Percentiles rank a stretch among this genome's conserved stretches.
Conservation (phyloP, 768 basidiomycete species). For the Boletus rubropictus region DNA sequence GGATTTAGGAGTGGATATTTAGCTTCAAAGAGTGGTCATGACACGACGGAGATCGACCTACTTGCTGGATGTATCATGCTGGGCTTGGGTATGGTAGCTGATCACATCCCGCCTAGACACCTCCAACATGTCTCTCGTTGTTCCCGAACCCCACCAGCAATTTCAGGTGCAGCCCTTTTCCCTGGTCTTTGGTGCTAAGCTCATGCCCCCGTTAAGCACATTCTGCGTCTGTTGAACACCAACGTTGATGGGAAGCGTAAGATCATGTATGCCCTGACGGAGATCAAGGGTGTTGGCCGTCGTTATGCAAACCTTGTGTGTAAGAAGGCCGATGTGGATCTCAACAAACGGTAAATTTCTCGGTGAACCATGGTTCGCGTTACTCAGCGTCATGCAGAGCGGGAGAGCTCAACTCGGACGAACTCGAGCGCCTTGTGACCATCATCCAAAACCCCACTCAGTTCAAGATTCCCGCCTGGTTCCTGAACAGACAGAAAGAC, state of each 20-base stretch:
- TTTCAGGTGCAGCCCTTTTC: slow-evolving; percentile 63
- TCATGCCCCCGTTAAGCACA: slow-evolving; percentile 59
- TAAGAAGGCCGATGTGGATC: slow-evolving; percentile 99
- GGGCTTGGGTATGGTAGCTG: slow-evolving; percentile 14
- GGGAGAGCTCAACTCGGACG: slow-evolving; percentile 98
- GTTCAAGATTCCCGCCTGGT: slow-evolving; percentile 99
- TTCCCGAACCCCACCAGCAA: slow-evolving; percentile 91
- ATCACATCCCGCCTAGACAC: slow-evolving; percentile 8
- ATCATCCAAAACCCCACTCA: slow-evolving; percentile 99
- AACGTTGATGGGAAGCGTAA: slow-evolving; percentile 99
- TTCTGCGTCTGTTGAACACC: slow-evolving; percentile 97
- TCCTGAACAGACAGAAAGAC: slow-evolving; percentile 98
- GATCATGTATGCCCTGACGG: slow-evolving; percentile 98
- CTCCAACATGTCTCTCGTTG: slow-evolving; percentile 85
- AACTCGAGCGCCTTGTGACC: slow-evolving; percentile 96
- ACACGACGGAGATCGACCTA: not conserved
- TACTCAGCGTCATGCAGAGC: slow-evolving; percentile 50
- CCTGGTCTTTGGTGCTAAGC: not conserved
- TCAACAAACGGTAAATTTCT: slow-evolving; percentile 88
- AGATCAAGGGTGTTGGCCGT: slow-evolving; percentile 99
- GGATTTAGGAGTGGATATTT: not conserved
- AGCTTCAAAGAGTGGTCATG: not conserved
- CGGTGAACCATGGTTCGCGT: not conserved
- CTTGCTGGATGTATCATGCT: slow-evolving; percentile 18
- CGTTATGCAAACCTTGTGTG: slow-evolving; percentile 98